Evolutionary conservation across 2,329 filamentous ascomycete species (phyloP), one percentile per base, ranked within the genome.

Genomic region (Pleochaeta shiraiana): DNA sequence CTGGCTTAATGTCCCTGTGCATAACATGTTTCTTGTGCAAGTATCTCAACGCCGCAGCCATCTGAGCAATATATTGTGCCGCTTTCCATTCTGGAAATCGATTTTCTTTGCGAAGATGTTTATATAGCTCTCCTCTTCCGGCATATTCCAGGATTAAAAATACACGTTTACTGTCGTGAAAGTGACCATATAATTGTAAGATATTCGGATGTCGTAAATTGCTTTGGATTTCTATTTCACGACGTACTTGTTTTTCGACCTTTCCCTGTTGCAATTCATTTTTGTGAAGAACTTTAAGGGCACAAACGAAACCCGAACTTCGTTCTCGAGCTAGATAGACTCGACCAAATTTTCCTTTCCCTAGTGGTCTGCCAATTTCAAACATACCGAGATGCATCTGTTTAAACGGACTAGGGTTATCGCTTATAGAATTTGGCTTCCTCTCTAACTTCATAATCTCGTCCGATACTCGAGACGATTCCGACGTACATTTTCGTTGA

Each of bases 11-110:
- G 71, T 97, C 91, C 66, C 91, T 83, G 76, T 97, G 92, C 77
- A 97, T 97, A 70, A 97, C 88, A 74, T 96, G 90, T 78, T 97
- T 97, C 74, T 90, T 90, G 78, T 96, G 91, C 57, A 96, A 81
- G 73, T 96, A 97, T 69, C 86, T 85, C 70, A 95, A 77, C 0
- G 90, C 90, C 55, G 86, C 86, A n/a, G 85, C 84, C 85, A 88
- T 88, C 70, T 88, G 85, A 1, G 85, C 85, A 68, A 88, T 82
- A 71, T 88, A 88, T 71, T 86, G 82, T 30, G 85, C 84, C 24
- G 85, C 85, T 69, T 86, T 85, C 79, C 81, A 84, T 72, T 88
- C 85, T 0, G 84, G 82, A 71, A 88, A 88, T 59, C 81, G 78
- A 71, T 83, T 80, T 69, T 86, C 85, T 68, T 82, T 81, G 63